A percentile compares a stretch with the other conserved stretches of the same genome.
phyloP scores from a whole-genome alignment of 169 alveolate species.

The Condylostoma magnum region DNA sequence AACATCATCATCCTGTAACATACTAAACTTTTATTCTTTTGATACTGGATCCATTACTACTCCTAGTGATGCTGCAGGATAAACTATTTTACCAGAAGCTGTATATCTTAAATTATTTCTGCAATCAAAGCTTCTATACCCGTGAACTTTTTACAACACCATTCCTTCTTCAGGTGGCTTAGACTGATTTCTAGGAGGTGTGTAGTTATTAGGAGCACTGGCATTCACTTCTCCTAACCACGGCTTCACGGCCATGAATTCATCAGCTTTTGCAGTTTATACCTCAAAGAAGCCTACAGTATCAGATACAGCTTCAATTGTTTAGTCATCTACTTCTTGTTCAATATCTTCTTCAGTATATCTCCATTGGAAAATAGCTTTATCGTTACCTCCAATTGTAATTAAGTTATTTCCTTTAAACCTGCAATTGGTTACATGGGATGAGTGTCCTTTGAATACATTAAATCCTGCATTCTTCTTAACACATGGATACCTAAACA shows the following conservation, averaged over 20 bases:
- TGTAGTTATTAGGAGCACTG: slow-evolving; percentile 63
- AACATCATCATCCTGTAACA: slow-evolving; percentile 80
- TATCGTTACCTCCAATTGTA: slow-evolving; percentile 71
- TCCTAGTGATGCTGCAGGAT: slow-evolving; percentile 83
- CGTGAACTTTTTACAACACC: slow-evolving; percentile 65
- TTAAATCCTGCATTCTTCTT: slow-evolving; percentile 59
- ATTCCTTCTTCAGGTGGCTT: slow-evolving; percentile 22
- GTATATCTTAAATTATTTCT: slow-evolving; percentile 73
- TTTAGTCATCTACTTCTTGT: not conserved
- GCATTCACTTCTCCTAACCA: slow-evolving; percentile 74
- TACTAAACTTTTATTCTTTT: slow-evolving; percentile 62
- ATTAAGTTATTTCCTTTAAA: slow-evolving; percentile 37
- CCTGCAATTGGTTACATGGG: slow-evolving; percentile 65
- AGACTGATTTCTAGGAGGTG: slow-evolving; percentile 32
- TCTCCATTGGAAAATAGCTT: slow-evolving; percentile 70
- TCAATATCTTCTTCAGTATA: slow-evolving; percentile 40
- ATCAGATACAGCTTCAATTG: slow-evolving; percentile 2
- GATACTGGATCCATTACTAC: slow-evolving; percentile 56
- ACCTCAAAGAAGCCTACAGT: slow-evolving; percentile 47
- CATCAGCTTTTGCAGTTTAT: slow-evolving; percentile 73
- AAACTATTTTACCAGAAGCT: slow-evolving; percentile 54
- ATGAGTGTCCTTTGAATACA: slow-evolving; percentile 71
- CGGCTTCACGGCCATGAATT: slow-evolving; percentile 73
- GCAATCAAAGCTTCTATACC: slow-evolving; percentile 79
- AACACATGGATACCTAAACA: slow-evolving; percentile 76